Evolutionary conservation across 768 basidiomycete genomes (phyloP).

Genomic region (Termitomyces sp.): DNA sequence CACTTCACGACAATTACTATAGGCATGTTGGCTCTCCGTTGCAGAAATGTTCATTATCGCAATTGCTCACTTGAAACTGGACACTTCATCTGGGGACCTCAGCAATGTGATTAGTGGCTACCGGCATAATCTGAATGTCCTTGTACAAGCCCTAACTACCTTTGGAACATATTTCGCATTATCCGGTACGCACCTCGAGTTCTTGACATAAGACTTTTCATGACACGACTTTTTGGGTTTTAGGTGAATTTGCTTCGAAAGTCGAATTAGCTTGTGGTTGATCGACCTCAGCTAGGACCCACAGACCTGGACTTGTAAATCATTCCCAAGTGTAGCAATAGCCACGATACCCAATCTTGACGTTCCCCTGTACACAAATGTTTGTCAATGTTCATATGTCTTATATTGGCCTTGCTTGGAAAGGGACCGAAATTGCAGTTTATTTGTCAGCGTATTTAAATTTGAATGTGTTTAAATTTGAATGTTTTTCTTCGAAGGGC

Average conservation of each 20-base stretch:
- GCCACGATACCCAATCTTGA: neutral
- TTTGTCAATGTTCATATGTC: neutral
- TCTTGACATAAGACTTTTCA: neutral
- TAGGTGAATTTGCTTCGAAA: slow-evolving; percentile 12
- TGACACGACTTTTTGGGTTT: neutral
- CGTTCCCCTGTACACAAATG: neutral
- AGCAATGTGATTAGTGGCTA: slow-evolving; percentile 8
- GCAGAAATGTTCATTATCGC: slow-evolving; percentile 20
- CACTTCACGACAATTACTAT: neutral
- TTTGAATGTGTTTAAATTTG: too few relatives aligned
- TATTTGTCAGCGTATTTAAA: too few relatives aligned
- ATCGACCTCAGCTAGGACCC: neutral
- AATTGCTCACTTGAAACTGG: slow-evolving; percentile 7
- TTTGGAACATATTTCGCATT: slow-evolving; percentile 17
- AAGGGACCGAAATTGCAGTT: too few relatives aligned
- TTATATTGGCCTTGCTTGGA: too few relatives aligned
- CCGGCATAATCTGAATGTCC: slow-evolving; percentile 11
- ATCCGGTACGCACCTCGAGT: slow-evolving; percentile 11
- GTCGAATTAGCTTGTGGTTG: slow-evolving; percentile 11
- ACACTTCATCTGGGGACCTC: slow-evolving; percentile 6
- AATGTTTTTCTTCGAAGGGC: too few relatives aligned
- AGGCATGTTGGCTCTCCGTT: slow-evolving; percentile 20
- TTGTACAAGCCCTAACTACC: slow-evolving; percentile 16
- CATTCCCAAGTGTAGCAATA: slow-evolving; percentile 5
- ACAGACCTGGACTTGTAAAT: neutral